phyloP scores from a whole-genome alignment of 345 rosid species.

The Eucalyptus caleyi region DNA sequence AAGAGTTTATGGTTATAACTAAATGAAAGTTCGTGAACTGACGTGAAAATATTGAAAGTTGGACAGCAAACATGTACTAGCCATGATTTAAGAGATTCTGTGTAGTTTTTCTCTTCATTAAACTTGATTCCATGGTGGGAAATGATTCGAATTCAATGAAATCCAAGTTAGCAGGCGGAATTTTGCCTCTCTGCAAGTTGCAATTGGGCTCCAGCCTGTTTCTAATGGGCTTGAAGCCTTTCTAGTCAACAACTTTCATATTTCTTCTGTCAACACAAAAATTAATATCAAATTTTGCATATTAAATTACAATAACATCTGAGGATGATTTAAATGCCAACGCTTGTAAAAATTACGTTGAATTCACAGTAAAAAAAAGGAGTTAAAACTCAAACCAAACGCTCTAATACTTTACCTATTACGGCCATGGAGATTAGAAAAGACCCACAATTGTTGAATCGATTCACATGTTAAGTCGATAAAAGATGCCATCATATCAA shows the following conservation, averaged over 20 bases:
- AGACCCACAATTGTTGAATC: background rate
- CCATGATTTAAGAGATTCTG: background rate
- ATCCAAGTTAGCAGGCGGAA: background rate
- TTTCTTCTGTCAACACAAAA: background rate
- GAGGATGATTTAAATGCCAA: background rate
- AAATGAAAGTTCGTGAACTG: background rate
- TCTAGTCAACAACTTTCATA: background rate
- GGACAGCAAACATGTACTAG: background rate
- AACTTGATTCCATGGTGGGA: background rate
- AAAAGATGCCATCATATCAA: background rate
- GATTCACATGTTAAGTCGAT: rapidly evolving
- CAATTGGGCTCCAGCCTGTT: background rate
- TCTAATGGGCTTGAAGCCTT: background rate
- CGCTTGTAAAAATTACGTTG: background rate
- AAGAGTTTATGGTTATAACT: background rate
- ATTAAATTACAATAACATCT: background rate
- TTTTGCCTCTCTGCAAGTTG: background rate
- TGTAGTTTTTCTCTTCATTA: background rate
- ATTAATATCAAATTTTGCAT: background rate
- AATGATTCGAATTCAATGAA: background rate
- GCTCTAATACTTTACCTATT: background rate
- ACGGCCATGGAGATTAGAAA: background rate
- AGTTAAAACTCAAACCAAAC: background rate
- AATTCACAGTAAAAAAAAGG: background rate
- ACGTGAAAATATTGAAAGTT: background rate